Base-by-base conservation (phyloP, 371 early-diverging fungal species). In the Apophysomyces sp. region DNA sequence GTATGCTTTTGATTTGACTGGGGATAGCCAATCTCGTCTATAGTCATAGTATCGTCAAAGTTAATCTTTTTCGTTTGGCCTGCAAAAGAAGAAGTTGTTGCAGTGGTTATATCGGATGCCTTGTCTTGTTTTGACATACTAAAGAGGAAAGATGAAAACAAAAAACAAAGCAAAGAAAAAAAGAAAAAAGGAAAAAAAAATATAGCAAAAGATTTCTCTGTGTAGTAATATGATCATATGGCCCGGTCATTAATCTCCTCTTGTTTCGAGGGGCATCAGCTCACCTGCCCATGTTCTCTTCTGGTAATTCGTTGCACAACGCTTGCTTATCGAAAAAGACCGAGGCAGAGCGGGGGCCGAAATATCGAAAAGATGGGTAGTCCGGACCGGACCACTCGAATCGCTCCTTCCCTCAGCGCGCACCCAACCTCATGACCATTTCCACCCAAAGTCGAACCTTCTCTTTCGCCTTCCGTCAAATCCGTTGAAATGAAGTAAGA, bases 391-490 rank as follows among this genome's bases (percentile, higher is more conserved):
- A 44, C 49, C 3, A 21, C 6, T 37, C 37, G 3, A 2, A 7
- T 21, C 49, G 41, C 18, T 18, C 18, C 34, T 18, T 41, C 15
- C 41, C 41, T n/a, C 41, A 41, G 41, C 41, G 24, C 21, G 49
- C 49, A 21, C 49, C 49, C 49, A 44, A 44, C 21, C 24, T 41
- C 21, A 44, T 44, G 21, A 44, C 49, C 49, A 44, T 44, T 44
- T 44, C 49, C 49, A 44, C 21, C 9, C 49, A 21, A 11, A 21
- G 24, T 44, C 6, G 49, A 44, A 44, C 49, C 49, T 21, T 44
- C 49, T 44, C 49, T 44, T 44, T 44, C 49, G 49, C 49, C 49
- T 44, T 44, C 49, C 49, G 49, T 44, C 26, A 44, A 44, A 44
- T 44, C 49, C 21, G 49, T 44, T 44, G 49, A 44, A 44, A 44